Percentiles rank a stretch among this genome's conserved stretches.
Evolutionary conservation across 1,284 basidiomycete genomes (phyloP).

Genomic region (Apiotrichum sp.): DNA sequence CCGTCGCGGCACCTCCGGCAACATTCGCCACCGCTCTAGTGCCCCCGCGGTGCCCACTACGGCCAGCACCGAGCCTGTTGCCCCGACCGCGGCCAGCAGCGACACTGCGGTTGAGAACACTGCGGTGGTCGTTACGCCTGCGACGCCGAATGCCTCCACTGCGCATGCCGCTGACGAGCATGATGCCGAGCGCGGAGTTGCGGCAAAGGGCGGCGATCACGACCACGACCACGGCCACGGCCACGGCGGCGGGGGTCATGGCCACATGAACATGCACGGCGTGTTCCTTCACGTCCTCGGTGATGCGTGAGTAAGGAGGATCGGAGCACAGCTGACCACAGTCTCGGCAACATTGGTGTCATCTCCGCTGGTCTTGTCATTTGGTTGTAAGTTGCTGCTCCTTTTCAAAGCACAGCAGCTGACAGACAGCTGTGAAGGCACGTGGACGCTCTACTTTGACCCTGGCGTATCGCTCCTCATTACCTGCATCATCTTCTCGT

Average conservation of each 20-base stretch:
- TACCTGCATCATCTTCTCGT: conserved; percentile 93
- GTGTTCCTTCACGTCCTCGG: conserved; percentile 91
- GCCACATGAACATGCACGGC: conserved; percentile 92
- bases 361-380: conserved; percentile 91
- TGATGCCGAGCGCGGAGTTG: conserved; percentile 12
- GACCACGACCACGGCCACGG: conserved; percentile 9
- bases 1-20: conserved; percentile 8
- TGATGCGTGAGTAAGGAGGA: conserved; percentile 58
- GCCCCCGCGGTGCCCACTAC: conserved; percentile 22
- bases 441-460: conserved; percentile 79
- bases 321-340: conserved; percentile 3
- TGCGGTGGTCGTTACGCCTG: background rate
- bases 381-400: conserved; percentile 56
- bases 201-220: conserved; percentile 20
- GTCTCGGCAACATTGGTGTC: conserved; percentile 91
- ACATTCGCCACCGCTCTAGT: background rate
- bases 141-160: background rate
- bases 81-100: conserved; percentile 9
- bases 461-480: conserved; percentile 91
- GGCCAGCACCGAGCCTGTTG: conserved; percentile 29
- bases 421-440: conserved; percentile 31
- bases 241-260: conserved; percentile 5
- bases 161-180: conserved; percentile 1
- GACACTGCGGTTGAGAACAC: conserved; percentile 14
- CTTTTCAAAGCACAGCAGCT: background rate